These are phyloP conservation scores for Solanum neorickii DNA, from an alignment of 257 asterid species.

Conservation along the genomic window DNA sequence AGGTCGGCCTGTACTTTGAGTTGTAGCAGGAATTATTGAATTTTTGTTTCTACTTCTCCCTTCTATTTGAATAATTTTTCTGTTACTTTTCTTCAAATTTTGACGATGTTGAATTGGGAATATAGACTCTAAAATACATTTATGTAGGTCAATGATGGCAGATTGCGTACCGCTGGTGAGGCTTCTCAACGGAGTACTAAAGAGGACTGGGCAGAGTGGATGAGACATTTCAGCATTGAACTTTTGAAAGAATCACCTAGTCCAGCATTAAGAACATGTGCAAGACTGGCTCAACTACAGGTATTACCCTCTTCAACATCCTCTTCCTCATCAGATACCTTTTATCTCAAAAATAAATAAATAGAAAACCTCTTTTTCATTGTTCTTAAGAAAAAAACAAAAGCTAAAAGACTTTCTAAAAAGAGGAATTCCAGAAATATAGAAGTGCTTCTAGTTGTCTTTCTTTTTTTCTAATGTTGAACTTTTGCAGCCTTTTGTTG, in stretches of 20 bases:
- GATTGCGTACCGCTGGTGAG: slow-evolving; percentile 90
- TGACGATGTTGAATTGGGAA: background rate
- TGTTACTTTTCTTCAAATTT: background rate
- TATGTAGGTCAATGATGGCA: slow-evolving; percentile 73
- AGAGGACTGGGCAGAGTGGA: slow-evolving; percentile 99
- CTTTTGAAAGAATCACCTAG: slow-evolving; percentile 95
- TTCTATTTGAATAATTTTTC: background rate
- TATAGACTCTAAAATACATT: background rate
- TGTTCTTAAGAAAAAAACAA: background rate
- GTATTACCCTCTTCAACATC: slow-evolving; percentile 24
- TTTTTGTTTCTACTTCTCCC: background rate
- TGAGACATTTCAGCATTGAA: slow-evolving; percentile 98
- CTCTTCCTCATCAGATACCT: background rate
- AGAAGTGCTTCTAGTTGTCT: background rate
- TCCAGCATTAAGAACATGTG: slow-evolving; percentile 95
- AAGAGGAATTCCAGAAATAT: background rate
- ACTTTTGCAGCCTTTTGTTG: slow-evolving; percentile 83
- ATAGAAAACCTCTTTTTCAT: background rate
- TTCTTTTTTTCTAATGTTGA: slow-evolving; percentile 9
- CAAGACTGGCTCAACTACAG: slow-evolving; percentile 93
- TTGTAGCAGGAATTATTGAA: background rate
- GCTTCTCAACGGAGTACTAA: slow-evolving; percentile 98
- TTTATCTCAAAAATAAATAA: background rate
- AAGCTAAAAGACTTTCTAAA: background rate
- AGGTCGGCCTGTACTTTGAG: background rate